Evolutionary conservation across 176 grass and related monocot species (phyloP), one percentile per base, ranked within the genome.

Genomic region (Secale cereale): DNA sequence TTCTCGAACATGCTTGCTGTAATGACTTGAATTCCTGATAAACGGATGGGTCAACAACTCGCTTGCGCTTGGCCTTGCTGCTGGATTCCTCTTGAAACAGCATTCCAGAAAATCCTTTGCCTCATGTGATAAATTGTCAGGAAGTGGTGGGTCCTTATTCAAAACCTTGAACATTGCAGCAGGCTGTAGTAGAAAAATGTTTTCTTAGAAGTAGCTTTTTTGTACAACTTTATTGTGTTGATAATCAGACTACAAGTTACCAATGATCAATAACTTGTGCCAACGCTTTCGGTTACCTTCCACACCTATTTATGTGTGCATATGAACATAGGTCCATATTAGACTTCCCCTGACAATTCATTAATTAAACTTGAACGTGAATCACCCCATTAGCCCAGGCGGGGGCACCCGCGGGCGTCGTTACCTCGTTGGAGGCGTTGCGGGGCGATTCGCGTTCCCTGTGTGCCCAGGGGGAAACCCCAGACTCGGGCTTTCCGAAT

Each of bases 161-260:
- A 98, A 86, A 32, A 98, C 88, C 48, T 88, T 98, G 87, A 98
- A 98, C 91, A 95, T 91, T 29, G 93, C 97, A 31, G 91, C 88
- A 37, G 88, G 74, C 93, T 98, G 89, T 65, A 61, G 25, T 37
- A 67, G 6, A 79, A 22, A 60, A 84, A 85, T 66, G 57, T 15
- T 65, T 63, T 33, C 10, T 72, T 78, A 78, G 28, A 71, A 25
- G 19, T 63, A 78, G 15, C 5, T 40, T 13, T 36, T 73, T 17
- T 74, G 45, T 35, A 62, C 16, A 67, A 74, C 28, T 22, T 56
- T 35, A 31, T n/a, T 13, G 46, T 79, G 43, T 71, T 40, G 35
- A 65, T 43, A 72, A 15, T 32, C 25, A 82, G 32, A 78, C 17
- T 45, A 66, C 33, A 63, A 82, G 50, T 28, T 40, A 60, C 9